Conservation (phyloP, 805 yeast species). For the Cyberlindnera bimundalis region DNA sequence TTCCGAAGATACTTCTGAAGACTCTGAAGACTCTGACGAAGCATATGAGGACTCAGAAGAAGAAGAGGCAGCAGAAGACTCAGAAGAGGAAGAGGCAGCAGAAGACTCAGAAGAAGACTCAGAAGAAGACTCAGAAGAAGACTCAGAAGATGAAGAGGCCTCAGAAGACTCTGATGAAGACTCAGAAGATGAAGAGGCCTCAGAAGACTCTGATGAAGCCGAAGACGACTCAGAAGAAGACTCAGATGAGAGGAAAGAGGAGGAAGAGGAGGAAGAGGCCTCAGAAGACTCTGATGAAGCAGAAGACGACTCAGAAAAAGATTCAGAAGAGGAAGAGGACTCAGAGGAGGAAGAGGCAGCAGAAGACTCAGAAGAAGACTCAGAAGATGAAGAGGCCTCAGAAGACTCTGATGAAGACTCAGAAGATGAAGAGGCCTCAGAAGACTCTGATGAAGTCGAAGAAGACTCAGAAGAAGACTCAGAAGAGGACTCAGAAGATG, state of each 20-base stretch:
- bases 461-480: background rate
- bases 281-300: too few species aligned
- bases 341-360: too few species aligned
- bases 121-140: slow-evolving; percentile 1
- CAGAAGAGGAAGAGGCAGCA: too few species aligned
- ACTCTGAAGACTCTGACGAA: background rate
- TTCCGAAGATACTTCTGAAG: background rate
- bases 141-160: background rate
- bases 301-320: background rate
- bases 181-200: background rate
- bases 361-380: too few species aligned
- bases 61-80: slow-evolving; percentile 1
- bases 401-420: background rate
- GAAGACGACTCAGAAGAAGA: background rate
- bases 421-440: background rate
- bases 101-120: slow-evolving; percentile 1
- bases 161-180: background rate
- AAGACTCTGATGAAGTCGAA: too few species aligned
- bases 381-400: too few species aligned
- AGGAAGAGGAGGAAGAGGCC: background rate
- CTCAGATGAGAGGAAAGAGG: too few species aligned
- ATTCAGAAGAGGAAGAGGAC: background rate
- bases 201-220: background rate
- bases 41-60: slow-evolving; percentile 7
- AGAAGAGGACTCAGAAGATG: background rate